Evolutionary conservation across 495 filamentous ascomycete species (phyloP).

Genomic region (Talaromyces ruber): DNA sequence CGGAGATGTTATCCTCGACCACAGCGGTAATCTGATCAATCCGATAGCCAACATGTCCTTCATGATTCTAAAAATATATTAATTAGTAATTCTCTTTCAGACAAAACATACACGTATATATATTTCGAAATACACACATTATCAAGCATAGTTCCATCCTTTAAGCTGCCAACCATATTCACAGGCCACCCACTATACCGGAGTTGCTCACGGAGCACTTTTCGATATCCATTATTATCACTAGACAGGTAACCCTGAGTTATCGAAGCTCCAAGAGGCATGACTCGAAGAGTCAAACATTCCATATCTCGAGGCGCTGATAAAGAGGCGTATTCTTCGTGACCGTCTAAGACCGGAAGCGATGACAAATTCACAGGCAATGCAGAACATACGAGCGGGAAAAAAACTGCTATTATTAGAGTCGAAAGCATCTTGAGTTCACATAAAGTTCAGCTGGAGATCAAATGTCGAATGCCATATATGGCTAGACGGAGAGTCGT

Average conservation of each 20-base stretch:
- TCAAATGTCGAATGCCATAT: not conserved
- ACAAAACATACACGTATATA: not conserved
- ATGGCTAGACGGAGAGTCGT: not conserved
- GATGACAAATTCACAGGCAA: not conserved
- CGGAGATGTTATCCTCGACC: not conserved
- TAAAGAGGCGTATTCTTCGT: not conserved
- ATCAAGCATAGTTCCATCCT: not conserved
- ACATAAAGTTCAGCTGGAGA: not conserved
- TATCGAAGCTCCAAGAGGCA: constrained; percentile 52
- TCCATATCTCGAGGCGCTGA: not conserved
- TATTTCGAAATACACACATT: not conserved
- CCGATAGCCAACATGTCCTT: not conserved
- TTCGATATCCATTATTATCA: constrained; percentile 47
- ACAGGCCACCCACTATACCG: constrained; percentile 11
- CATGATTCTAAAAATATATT: not conserved
- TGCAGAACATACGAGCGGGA: not conserved
- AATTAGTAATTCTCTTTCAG: not conserved
- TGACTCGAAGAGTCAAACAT: constrained; percentile 27
- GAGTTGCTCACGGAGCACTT: constrained; percentile 28
- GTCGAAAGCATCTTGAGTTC: not conserved
- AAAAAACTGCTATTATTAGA: not conserved
- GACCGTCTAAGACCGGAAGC: not conserved
- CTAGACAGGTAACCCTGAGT: constrained; percentile 42
- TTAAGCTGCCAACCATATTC: not conserved
- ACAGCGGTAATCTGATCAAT: not conserved